These are phyloP conservation scores for Calonectria naviculata DNA, from an alignment of 2,329 filamentous ascomycete species.

Conservation along the genomic window DNA sequence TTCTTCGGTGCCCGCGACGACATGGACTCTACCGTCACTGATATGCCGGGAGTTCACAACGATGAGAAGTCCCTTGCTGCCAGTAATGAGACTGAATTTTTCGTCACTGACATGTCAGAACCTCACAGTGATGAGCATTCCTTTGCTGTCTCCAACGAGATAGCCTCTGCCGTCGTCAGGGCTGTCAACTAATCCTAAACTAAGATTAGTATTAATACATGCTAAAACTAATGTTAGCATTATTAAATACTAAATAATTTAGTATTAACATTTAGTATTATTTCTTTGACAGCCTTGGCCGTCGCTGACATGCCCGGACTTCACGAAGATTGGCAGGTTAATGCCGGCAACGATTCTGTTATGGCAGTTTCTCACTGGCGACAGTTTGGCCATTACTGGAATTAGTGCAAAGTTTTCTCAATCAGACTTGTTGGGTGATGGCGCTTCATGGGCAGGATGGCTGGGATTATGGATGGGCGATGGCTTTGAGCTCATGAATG, in stretches of 20 bases:
- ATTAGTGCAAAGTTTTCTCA: not conserved
- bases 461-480: not conserved
- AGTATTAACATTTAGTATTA: no score
- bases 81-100: no score
- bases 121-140: not conserved
- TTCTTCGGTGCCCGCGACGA: not conserved
- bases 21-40: not conserved
- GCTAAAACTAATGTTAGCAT: no score
- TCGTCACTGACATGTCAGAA: not conserved
- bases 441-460: not conserved
- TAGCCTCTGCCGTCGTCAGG: not conserved
- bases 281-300: not conserved
- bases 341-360: not conserved
- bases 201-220: no score
- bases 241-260: no score
- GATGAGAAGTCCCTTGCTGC: not conserved
- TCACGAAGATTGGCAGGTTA: not conserved
- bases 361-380: not conserved
- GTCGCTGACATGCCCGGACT: not conserved
- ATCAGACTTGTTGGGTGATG: not conserved
- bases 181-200: no score
- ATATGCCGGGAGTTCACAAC: not conserved
- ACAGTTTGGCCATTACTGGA: not conserved
- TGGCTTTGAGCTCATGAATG: not conserved
- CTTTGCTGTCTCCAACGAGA: not conserved